phyloP scores from a whole-genome alignment of 1,284 basidiomycete species.

The Vanrija sp. region DNA sequence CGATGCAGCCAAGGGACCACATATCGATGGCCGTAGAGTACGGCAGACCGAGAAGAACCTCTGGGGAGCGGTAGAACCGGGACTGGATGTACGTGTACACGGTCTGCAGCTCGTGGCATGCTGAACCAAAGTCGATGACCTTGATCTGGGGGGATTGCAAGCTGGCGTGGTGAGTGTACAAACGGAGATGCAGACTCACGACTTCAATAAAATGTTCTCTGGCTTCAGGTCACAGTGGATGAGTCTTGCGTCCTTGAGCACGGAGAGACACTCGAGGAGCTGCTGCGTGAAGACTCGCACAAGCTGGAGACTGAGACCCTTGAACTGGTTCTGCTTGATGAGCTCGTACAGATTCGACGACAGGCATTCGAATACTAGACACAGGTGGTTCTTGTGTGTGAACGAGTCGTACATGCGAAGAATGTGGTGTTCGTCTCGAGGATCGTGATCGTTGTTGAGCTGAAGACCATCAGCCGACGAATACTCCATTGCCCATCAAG shows the following conservation, averaged over 20 bases:
- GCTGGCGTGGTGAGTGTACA: conserved; percentile 49
- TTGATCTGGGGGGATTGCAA: conserved; percentile 98
- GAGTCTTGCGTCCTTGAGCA: conserved; percentile 89
- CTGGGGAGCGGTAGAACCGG: conserved; percentile 95
- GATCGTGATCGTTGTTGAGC: conserved; percentile 90
- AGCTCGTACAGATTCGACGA: conserved; percentile 98
- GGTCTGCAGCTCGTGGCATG: conserved; percentile 96
- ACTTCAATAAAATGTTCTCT: conserved; percentile 91
- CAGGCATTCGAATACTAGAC: conserved; percentile 94
- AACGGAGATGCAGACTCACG: conserved; percentile 59
- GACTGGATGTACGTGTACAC: conserved; percentile 99
- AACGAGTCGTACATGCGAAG: conserved; percentile 92
- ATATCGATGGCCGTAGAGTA: conserved; percentile 94
- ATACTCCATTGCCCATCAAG: background rate
- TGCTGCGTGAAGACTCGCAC: conserved; percentile 98
- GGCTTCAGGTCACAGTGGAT: conserved; percentile 99
- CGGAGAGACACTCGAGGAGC: conserved; percentile 83
- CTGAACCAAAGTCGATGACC: conserved; percentile 98
- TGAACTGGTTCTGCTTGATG: conserved; percentile 99
- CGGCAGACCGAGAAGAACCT: conserved; percentile 90
- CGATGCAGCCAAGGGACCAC: conserved; percentile 99
- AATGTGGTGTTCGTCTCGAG: conserved; percentile 93
- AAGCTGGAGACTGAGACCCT: conserved; percentile 90
- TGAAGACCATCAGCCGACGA: conserved; percentile 40
- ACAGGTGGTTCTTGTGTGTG: conserved; percentile 93